phyloP scores from a whole-genome alignment of 176 grass and related monocot genomes.

The Ananas comosus region DNA sequence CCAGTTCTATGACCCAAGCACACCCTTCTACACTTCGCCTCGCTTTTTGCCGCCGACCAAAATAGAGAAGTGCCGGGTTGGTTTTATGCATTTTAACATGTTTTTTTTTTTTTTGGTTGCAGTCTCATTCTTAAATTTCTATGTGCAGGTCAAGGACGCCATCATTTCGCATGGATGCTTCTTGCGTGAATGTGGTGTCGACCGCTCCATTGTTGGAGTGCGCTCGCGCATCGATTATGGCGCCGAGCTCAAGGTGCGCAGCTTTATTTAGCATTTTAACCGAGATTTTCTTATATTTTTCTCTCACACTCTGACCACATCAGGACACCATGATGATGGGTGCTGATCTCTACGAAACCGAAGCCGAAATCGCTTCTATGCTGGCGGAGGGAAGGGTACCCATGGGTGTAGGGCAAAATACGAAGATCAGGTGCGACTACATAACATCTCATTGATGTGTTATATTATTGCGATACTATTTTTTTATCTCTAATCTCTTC shows the following conservation, averaged over 20 bases:
- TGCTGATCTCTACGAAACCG: slow-evolving; percentile 48
- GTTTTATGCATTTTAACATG: not conserved
- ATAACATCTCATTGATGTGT: not conserved
- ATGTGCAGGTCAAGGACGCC: slow-evolving; percentile 34
- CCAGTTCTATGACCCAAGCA: slow-evolving; percentile 61
- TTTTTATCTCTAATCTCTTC: not conserved
- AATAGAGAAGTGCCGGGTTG: slow-evolving; percentile 59
- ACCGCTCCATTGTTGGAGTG: slow-evolving; percentile 53
- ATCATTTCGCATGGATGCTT: slow-evolving; percentile 70
- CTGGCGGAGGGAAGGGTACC: slow-evolving; percentile 43
- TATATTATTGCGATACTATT: not conserved
- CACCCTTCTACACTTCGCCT: slow-evolving; percentile 59
- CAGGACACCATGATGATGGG: slow-evolving; percentile 89
- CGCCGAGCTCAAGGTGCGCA: slow-evolving; percentile 43
- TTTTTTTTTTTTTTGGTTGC: not conserved
- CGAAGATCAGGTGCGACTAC: slow-evolving; percentile 47
- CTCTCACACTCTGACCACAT: not conserved
- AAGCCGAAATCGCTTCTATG: slow-evolving; percentile 39
- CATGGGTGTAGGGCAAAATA: slow-evolving; percentile 57
- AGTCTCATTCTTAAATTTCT: not conserved
- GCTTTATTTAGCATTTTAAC: not conserved
- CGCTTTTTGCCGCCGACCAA: slow-evolving; percentile 50
- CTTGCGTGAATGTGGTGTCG: slow-evolving; percentile 42
- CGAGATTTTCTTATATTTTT: not conserved
- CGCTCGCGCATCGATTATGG: slow-evolving; percentile 41